Evolutionary conservation across 2,329 filamentous ascomycete genomes (phyloP).

Genomic region (Fusarium ramigenum): DNA sequence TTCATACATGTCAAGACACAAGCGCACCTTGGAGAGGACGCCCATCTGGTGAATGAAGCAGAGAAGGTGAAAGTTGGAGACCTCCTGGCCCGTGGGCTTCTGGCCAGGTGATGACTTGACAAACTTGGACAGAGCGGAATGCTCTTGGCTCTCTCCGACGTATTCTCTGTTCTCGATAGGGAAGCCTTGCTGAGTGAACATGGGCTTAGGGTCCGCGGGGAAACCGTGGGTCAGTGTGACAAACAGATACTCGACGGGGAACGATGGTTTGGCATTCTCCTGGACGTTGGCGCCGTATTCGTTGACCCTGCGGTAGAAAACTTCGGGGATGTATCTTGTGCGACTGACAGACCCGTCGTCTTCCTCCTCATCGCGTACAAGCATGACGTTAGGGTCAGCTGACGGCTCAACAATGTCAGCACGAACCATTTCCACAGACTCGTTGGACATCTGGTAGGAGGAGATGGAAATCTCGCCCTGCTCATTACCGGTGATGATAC

Average conservation of each 20-base stretch:
- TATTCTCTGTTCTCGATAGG: conserved; percentile 91
- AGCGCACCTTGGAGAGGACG: conserved; percentile 82
- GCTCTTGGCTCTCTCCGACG: conserved; percentile 86
- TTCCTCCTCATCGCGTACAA: conserved; percentile 92
- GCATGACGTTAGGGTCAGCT: conserved; percentile 91
- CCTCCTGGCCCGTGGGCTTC: conserved; percentile 69
- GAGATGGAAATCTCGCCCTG: conserved; percentile 88
- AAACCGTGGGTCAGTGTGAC: conserved; percentile 97
- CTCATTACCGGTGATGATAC: conserved; percentile 92
- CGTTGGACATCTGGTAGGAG: conserved; percentile 93
- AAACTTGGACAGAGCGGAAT: conserved; percentile 72
- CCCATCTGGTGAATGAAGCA: conserved; percentile 84
- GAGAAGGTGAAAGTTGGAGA: conserved; percentile 96
- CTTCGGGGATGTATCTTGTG: conserved; percentile 92
- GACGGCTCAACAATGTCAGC: conserved; percentile 96
- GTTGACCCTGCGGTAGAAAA: conserved; percentile 95
- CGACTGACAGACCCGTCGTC: conserved; percentile 74
- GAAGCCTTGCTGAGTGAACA: conserved; percentile 80
- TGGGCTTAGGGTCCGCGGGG: conserved; percentile 79
- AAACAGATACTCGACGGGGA: conserved; percentile 95
- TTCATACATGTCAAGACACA: background rate
- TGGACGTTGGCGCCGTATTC: conserved; percentile 97
- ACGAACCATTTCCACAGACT: conserved; percentile 95
- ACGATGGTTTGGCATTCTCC: conserved; percentile 95
- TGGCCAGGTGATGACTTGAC: conserved; percentile 70